Conservation (phyloP, 2,329 filamentous ascomycete species). For the Decorospora gaudefroyi region DNA sequence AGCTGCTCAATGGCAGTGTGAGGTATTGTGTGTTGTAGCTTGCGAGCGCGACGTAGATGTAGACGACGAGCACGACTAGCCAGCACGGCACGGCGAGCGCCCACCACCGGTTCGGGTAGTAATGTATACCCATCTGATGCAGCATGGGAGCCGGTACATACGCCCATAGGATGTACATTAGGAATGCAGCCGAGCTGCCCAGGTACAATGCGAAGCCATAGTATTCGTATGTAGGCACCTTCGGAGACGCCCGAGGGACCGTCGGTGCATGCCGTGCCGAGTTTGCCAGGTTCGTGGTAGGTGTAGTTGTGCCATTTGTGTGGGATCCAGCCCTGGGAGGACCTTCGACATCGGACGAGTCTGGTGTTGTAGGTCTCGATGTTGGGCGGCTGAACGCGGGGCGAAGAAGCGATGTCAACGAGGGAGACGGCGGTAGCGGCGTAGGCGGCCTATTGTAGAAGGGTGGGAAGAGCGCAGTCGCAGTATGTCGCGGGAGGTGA, state of each 20-base stretch:
- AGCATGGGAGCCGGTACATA: slow-evolving; percentile 91
- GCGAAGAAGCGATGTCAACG: slow-evolving; percentile 85
- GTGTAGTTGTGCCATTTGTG: slow-evolving; percentile 34
- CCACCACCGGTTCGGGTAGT: slow-evolving; percentile 99
- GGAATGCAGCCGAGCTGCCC: slow-evolving; percentile 79
- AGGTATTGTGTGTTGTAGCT: slow-evolving; percentile 88
- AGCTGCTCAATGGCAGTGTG: slow-evolving; percentile 75
- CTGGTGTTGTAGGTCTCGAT: slow-evolving; percentile 89
- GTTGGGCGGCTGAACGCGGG: slow-evolving; percentile 61
- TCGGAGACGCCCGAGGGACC: slow-evolving; percentile 82
- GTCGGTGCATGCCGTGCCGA: slow-evolving; percentile 64
- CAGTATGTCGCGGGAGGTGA: slow-evolving; percentile 48
- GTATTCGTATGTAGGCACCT: slow-evolving; percentile 99
- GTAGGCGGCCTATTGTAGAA: slow-evolving; percentile 98
- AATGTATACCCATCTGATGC: slow-evolving; percentile 89
- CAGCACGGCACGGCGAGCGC: slow-evolving; percentile 88
- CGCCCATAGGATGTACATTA: slow-evolving; percentile 76
- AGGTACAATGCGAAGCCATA: slow-evolving; percentile 98
- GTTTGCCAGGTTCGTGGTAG: slow-evolving; percentile 62
- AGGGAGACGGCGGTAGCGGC: slow-evolving; percentile 88
- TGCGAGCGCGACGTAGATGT: slow-evolving; percentile 92
- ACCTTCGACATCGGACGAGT: slow-evolving; percentile 82
- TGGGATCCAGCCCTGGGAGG: slow-evolving; percentile 15
- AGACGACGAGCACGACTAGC: slow-evolving; percentile 83
- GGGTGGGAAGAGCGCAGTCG: slow-evolving; percentile 66